Evolutionary conservation across 768 basidiomycete genomes (phyloP), one percentile per base, ranked within the genome.

Genomic region (Amanita rubescens): DNA sequence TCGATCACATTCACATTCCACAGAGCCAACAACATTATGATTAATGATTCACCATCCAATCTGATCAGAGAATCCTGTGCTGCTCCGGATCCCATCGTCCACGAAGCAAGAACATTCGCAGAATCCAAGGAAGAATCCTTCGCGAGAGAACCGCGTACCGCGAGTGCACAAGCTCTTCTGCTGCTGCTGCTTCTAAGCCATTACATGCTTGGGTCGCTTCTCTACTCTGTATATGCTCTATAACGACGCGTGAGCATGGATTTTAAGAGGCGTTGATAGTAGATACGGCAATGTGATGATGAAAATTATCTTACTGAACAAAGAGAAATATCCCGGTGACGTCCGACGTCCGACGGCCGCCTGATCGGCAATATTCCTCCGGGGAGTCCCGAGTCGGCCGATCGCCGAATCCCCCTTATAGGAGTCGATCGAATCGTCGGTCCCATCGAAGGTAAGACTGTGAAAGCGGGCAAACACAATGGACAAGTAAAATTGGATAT

Each of bases 91-190:
- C 34, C 49, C 49, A 50, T 34, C n/a, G 14, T 50, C 37, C 24
- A 19, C 20, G 22, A 17, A 24, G 14, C 49, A 32, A 49, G 15
- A 50, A 24, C 49, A 50, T 39, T 50, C 49, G 17, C 49, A 50
- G 11, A 27, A n/a, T 27, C 49, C 49, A 22, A 19, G 22, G 25
- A n/a, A 50, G 49, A 50, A 50, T 2, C 49, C 49, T n/a, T 50
- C 49, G 27, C 24, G 35, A 41, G 49, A 41, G 17, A 38, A 50
- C 6, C 49, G 49, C 25, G 9, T 39, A 24, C 49, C 49, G n/a
- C 49, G 12, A 20, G 30, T 22, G 17, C 22, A 27, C n/a, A 6
- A n/a, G n/a, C n/a, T 46, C 10, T 30, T 30, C n/a, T n/a, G n/a
- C 25, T 46, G 30, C n/a, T n/a, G n/a, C 10, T 30, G 15, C 25